phyloP scores from a whole-genome alignment of 2,329 filamentous ascomycete genomes.

The Pseudocercospora eumusae region DNA sequence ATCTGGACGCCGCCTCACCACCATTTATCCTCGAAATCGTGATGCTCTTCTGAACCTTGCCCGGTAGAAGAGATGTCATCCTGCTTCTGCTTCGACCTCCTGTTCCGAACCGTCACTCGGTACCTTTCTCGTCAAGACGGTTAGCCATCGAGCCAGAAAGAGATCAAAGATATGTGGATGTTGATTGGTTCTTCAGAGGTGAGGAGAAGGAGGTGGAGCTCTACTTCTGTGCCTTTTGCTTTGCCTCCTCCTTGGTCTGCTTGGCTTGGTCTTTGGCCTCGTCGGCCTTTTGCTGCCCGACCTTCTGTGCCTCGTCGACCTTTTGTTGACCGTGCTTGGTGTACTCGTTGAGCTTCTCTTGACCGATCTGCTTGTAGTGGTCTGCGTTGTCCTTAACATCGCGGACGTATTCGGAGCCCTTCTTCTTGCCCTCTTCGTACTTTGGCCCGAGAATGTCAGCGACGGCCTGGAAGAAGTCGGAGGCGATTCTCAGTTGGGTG shows the following conservation, averaged over 20 bases:
- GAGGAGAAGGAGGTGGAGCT: background rate
- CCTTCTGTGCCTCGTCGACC: constrained; percentile 33
- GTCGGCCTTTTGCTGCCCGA: constrained; percentile 32
- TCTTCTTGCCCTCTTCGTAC: constrained; percentile 42
- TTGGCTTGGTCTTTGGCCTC: constrained; percentile 36
- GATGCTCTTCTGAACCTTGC: background rate
- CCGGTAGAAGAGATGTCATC: background rate
- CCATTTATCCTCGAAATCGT: background rate
- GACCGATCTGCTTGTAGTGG: constrained; percentile 31
- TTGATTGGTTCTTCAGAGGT: background rate
- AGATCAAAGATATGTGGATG: background rate
- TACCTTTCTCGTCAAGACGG: constrained; percentile 8
- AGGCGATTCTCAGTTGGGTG: constrained; percentile 39
- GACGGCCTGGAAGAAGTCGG: constrained; percentile 38
- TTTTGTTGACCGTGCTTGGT: constrained; percentile 34
- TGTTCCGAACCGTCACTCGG: constrained; percentile 8
- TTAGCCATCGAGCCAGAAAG: constrained; percentile 12
- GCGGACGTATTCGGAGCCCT: constrained; percentile 34
- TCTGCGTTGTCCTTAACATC: constrained; percentile 34
- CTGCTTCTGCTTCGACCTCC: constrained; percentile 7
- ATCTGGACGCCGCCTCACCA: background rate
- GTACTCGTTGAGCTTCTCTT: constrained; percentile 34
- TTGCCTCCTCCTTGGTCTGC: constrained; percentile 32
- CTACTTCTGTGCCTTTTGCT: constrained; percentile 34
- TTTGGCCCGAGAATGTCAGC: constrained; percentile 34